Percentiles rank a stretch among this genome's conserved stretches.
Conservation (phyloP, 768 basidiomycete species). For the Xerocomellus chrysenteron region DNA sequence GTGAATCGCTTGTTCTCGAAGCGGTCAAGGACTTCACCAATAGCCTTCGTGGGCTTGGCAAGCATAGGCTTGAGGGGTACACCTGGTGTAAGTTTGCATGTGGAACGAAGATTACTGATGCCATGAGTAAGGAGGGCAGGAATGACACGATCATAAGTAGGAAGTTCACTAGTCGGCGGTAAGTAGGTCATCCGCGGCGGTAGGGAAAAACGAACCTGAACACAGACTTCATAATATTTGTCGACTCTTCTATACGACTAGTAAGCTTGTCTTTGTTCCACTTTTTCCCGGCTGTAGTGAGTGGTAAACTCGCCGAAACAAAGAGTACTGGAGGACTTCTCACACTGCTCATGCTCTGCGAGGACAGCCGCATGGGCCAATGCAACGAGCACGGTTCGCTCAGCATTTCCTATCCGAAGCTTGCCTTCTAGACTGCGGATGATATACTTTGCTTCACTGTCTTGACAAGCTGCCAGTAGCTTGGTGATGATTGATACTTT, state of each 20-base stretch:
- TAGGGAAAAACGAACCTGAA: constrained; percentile 65
- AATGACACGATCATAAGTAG: constrained; percentile 88
- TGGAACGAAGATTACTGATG: constrained; percentile 61
- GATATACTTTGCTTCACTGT: constrained; percentile 93
- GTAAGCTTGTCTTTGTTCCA: constrained; percentile 74
- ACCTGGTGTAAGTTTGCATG: constrained; percentile 92
- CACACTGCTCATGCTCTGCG: constrained; percentile 69
- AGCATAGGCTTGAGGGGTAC: constrained; percentile 98
- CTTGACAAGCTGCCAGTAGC: constrained; percentile 88
- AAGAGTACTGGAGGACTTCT: constrained; percentile 5
- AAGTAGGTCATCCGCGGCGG: neutral
- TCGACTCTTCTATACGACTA: constrained; percentile 69
- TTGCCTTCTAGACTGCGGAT: constrained; percentile 96
- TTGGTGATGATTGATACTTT: constrained; percentile 96
- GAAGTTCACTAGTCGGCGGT: constrained; percentile 70
- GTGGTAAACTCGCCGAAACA: neutral
- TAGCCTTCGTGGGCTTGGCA: constrained; percentile 98
- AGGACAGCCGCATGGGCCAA: constrained; percentile 88
- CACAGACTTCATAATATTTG: constrained; percentile 79
- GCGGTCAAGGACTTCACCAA: constrained; percentile 93
- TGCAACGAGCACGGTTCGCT: constrained; percentile 93
- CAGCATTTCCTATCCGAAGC: constrained; percentile 94
- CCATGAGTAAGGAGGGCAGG: constrained; percentile 85
- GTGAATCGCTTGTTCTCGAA: constrained; percentile 96
- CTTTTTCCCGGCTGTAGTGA: constrained; percentile 60